These are phyloP conservation scores for Gelatoporia subvermispora DNA, from an alignment of 768 basidiomycete species.

Conservation along the genomic window DNA sequence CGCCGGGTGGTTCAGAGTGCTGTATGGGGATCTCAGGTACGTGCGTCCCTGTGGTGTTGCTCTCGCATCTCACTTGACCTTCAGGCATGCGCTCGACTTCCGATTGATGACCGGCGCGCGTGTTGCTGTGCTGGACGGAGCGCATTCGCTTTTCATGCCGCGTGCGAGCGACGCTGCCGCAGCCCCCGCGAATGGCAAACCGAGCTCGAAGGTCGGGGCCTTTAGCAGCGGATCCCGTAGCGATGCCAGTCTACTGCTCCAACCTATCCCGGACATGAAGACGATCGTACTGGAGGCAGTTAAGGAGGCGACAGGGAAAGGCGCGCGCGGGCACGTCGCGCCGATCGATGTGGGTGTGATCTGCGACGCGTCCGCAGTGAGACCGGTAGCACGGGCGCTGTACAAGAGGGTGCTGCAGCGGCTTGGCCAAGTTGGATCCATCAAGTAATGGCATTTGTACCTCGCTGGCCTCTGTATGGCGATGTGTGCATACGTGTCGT, in stretches of 20 bases:
- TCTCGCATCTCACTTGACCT: too few species aligned
- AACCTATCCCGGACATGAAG: slow-evolving; percentile 57
- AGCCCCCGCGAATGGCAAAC: background rate
- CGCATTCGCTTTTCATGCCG: slow-evolving; percentile 47
- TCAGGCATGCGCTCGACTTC: slow-evolving; percentile 75
- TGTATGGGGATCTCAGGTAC: slow-evolving; percentile 66
- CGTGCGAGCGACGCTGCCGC: background rate
- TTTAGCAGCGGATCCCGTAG: background rate
- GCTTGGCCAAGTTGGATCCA: background rate
- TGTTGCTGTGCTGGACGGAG: slow-evolving; percentile 71
- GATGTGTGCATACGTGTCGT: too few species aligned
- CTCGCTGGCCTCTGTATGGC: too few species aligned
- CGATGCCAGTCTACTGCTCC: slow-evolving; percentile 33
- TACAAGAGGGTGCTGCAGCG: slow-evolving; percentile 37
- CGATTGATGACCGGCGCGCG: slow-evolving; percentile 64
- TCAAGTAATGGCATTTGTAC: too few species aligned
- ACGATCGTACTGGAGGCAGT: slow-evolving; percentile 47
- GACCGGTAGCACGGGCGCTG: slow-evolving; percentile 43
- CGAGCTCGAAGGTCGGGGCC: slow-evolving; percentile 1
- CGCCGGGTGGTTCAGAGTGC: slow-evolving; percentile 75
- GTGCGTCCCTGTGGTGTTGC: slow-evolving; percentile 11
- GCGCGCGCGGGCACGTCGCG: slow-evolving; percentile 40
- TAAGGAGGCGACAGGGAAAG: slow-evolving; percentile 30
- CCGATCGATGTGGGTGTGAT: slow-evolving; percentile 59
- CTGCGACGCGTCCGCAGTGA: slow-evolving; percentile 47